Conservation (phyloP, 2,329 filamentous ascomycete genomes). For the Aureobasidium lini region DNA sequence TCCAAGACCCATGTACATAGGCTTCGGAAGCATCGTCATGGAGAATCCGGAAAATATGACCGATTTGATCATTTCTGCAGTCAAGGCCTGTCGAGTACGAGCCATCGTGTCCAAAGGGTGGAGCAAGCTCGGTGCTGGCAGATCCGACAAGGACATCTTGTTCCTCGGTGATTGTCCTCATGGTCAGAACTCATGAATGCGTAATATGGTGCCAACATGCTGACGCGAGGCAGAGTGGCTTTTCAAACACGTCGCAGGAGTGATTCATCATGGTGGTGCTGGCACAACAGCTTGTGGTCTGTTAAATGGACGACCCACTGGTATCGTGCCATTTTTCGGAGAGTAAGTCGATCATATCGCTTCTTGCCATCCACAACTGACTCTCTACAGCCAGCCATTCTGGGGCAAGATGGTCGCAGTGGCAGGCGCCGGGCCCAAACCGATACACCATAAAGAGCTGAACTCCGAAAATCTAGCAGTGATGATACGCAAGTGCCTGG, state of each 20-base stretch:
- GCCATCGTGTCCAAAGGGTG: slow-evolving; percentile 33
- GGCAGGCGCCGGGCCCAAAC: slow-evolving; percentile 34
- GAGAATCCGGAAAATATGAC: slow-evolving; percentile 31
- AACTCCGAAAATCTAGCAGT: slow-evolving; percentile 30
- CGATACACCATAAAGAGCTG: slow-evolving; percentile 32
- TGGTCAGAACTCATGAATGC: neutral
- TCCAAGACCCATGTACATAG: slow-evolving; percentile 15
- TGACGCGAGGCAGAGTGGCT: slow-evolving; percentile 23
- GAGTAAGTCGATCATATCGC: slow-evolving; percentile 21
- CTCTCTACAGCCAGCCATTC: slow-evolving; percentile 30
- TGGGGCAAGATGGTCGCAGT: slow-evolving; percentile 37
- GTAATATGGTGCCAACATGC: too few species aligned
- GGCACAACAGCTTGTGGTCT: slow-evolving; percentile 32
- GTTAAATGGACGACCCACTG: slow-evolving; percentile 29
- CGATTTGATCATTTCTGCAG: slow-evolving; percentile 29
- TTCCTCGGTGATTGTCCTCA: slow-evolving; percentile 25
- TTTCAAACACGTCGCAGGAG: slow-evolving; percentile 29
- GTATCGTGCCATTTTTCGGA: slow-evolving; percentile 37
- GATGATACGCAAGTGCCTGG: slow-evolving; percentile 30
- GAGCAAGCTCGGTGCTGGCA: slow-evolving; percentile 28
- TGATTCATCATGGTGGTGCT: slow-evolving; percentile 32
- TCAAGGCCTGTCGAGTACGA: slow-evolving; percentile 20
- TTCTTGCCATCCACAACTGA: slow-evolving; percentile 12
- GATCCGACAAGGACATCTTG: slow-evolving; percentile 27
- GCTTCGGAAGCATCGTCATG: slow-evolving; percentile 20